Base-by-base conservation (phyloP, 2,329 filamentous ascomycete genomes). In the Aspergillus novofumigatus region DNA sequence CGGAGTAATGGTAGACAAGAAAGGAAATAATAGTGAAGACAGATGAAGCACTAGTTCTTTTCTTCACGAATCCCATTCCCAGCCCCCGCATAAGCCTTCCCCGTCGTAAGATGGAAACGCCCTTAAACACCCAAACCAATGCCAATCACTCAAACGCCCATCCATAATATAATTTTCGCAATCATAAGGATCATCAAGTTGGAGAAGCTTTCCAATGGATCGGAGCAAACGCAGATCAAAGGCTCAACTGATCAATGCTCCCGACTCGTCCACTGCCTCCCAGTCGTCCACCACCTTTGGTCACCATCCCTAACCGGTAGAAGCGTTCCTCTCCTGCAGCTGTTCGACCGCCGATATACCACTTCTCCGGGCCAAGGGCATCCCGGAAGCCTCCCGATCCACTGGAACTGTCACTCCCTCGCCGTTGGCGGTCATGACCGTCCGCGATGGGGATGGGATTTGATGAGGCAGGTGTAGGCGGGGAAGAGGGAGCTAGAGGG, bases 261-360 rank as follows among this genome's bases (percentile, higher is more conserved):
- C 76, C 75, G 8, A 78, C 75, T 58, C 77, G 64, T 21, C 71
- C 73, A 53, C 72, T 71, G 17, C 72, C 75, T 8, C 73, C 77
- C 49, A 76, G 63, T 51, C 75, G 65, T 35, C 74, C 76, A 47
- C 74, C 74, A 6, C 72, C 74, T 56, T 74, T 77, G 4, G 75
- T 78, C 23, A 80, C 78, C 72, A 80, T 75, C 3, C 78, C 78
- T 6, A 81, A 61, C 8, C 75, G 71, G 56, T 80, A 80, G 55
- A 80, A 79, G 51, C 76, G 72, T 59, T 81, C 78, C 65, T 81
- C 78, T 0, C 78, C 78, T 17, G 65, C 70, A 10, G 76, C 72
- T 23, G 75, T 80, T 38, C 76, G 69, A 4, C 79, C 79, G 3
- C 79, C 79, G 26, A 81, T 78, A 66, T 80, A 81, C 79, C 79